A percentile compares a stretch with the other conserved stretches of the same genome.
Evolutionary conservation across 345 rosid genomes (phyloP).

Genomic region (Gynandropsis gynandra): DNA sequence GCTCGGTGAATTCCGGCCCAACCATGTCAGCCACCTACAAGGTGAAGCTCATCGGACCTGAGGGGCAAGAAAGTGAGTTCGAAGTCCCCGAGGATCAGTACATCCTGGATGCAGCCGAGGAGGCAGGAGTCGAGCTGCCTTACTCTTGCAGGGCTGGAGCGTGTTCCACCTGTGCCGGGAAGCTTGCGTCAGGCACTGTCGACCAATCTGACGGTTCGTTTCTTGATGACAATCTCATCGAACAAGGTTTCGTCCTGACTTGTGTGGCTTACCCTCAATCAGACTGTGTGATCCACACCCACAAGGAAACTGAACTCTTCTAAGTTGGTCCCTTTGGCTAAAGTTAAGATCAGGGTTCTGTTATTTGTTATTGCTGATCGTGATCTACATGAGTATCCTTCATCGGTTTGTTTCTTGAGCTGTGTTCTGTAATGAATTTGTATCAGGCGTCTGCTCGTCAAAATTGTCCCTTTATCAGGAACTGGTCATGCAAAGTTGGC

Average conservation of each 20-base stretch:
- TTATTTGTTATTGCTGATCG: too few relatives aligned
- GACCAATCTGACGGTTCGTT: conserved; percentile 83
- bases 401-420: not conserved
- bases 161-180: conserved; percentile 79
- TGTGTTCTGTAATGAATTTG: conserved; percentile 20
- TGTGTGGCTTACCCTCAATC: conserved; percentile 64
- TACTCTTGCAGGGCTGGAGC: conserved; percentile 93
- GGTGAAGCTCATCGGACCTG: conserved; percentile 64
- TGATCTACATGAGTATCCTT: not conserved
- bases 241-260: conserved; percentile 58
- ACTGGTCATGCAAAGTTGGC: conserved; percentile 10
- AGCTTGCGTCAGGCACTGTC: conserved; percentile 51
- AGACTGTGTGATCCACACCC: conserved; percentile 78
- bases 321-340: conserved; percentile 16
- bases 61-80: conserved; percentile 50
- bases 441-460: conserved; percentile 9
- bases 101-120: conserved; percentile 81
- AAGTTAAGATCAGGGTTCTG: conserved; percentile 11
- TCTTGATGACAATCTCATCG: conserved; percentile 56
- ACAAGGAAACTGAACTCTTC: conserved; percentile 70
- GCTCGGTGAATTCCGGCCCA: conserved; percentile 36
- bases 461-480: conserved; percentile 6
- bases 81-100: conserved; percentile 51
- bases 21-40: conserved; percentile 59
- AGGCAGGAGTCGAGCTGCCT: conserved; percentile 72